A percentile compares a stretch with the other conserved stretches of the same genome.
Conservation (phyloP, 148 eudicot genomes). For the Chenopodium suecicum region DNA sequence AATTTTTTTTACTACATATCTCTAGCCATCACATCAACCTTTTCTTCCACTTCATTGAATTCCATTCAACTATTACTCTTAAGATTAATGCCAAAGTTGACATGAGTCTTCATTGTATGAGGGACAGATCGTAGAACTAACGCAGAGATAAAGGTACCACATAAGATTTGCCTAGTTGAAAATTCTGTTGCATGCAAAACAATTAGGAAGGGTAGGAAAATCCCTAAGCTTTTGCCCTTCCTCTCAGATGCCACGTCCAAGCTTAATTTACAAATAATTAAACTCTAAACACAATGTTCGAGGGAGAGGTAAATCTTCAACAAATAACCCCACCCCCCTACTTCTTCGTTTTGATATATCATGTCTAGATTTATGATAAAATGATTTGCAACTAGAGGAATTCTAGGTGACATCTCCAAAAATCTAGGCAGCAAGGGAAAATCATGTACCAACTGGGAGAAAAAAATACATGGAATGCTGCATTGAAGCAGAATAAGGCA, state of each 20-base stretch:
- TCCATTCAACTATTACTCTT: not conserved
- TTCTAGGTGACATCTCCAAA: not conserved
- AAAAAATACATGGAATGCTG: not conserved
- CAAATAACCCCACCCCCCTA: not conserved
- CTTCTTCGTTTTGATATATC: not conserved
- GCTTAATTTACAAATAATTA: not conserved
- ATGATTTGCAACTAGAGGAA: not conserved
- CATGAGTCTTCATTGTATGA: not conserved
- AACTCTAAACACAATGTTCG: not conserved
- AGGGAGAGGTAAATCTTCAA: not conserved
- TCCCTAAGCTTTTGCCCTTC: not conserved
- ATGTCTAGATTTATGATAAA: not conserved
- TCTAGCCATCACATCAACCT: not conserved
- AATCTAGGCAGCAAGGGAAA: not conserved
- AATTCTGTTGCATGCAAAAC: not conserved
- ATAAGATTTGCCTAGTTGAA: not conserved
- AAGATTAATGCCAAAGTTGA: not conserved
- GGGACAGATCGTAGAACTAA: too few relatives aligned
- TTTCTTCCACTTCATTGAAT: not conserved
- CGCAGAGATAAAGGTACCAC: not conserved
- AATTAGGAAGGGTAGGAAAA: not conserved
- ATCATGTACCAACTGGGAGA: not conserved
- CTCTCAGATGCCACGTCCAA: not conserved
- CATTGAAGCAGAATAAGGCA: not conserved
- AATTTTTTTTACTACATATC: too few relatives aligned